Conservation (phyloP, 768 basidiomycete species). For the Kwoniella sp. region DNA sequence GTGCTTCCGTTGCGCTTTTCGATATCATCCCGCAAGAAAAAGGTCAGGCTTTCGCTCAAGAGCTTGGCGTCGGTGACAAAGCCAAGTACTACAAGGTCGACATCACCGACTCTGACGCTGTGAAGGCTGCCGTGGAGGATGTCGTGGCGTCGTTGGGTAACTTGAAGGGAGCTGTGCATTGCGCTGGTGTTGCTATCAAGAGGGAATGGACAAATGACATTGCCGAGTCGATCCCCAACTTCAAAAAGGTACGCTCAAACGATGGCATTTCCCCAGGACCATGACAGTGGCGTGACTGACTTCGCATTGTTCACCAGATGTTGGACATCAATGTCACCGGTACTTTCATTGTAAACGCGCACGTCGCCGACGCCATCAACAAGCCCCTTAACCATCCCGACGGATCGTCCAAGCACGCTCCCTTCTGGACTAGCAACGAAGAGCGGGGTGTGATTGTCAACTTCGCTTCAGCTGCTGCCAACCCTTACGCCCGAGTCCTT, state of each 20-base stretch:
- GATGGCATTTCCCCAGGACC: no score
- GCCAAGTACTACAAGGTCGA: conserved; percentile 42
- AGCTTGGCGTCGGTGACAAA: conserved; percentile 20
- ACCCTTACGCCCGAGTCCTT: conserved; percentile 47
- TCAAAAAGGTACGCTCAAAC: conserved; percentile 36
- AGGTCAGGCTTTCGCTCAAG: conserved; percentile 32
- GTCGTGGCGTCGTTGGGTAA: conserved; percentile 30
- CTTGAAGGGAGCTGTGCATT: conserved; percentile 35
- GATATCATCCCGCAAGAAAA: conserved; percentile 44
- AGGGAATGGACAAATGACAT: conserved; percentile 35
- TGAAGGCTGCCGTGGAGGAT: conserved; percentile 34
- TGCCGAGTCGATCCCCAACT: conserved; percentile 42
- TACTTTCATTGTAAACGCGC: conserved; percentile 52
- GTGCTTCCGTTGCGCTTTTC: conserved; percentile 44
- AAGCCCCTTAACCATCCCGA: conserved; percentile 43
- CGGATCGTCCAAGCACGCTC: conserved; percentile 26
- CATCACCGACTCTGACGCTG: conserved; percentile 41
- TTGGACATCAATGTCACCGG: conserved; percentile 47
- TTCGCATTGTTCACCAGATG: conserved; percentile 36
- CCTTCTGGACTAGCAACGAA: conserved; percentile 43
- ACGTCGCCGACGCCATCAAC: conserved; percentile 51
- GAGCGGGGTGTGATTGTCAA: conserved; percentile 54
- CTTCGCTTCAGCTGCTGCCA: conserved; percentile 49
- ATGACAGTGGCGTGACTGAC: no score
- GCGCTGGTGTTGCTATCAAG: conserved; percentile 37